Percentiles rank a stretch among this genome's conserved stretches.
These are phyloP conservation scores for Eleusine coracana DNA, from an alignment of 176 grass and related monocot genomes.

Conservation along the genomic window DNA sequence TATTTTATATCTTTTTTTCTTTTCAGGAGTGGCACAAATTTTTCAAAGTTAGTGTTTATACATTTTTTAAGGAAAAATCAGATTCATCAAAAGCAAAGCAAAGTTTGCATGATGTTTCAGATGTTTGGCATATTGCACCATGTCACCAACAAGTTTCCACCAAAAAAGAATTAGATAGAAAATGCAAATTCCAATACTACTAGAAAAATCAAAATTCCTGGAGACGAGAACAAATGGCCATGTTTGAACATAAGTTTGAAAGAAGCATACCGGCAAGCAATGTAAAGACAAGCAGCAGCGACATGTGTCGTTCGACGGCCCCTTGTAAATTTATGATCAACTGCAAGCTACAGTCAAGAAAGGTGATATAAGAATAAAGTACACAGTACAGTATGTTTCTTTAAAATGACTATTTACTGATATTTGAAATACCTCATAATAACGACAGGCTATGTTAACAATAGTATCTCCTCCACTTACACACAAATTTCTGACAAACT, in stretches of 20 bases:
- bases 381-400: not conserved
- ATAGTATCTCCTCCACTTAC: conserved; percentile 72
- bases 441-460: conserved; percentile 55
- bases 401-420: not conserved
- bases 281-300: conserved; percentile 88
- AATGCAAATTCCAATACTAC: not conserved
- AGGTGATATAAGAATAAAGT: conserved; percentile 36
- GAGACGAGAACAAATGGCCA: not conserved
- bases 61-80: too few relatives aligned
- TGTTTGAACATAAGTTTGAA: conserved; percentile 7
- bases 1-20: too few relatives aligned
- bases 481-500: conserved; percentile 60
- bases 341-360: conserved; percentile 64
- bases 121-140: too few relatives aligned
- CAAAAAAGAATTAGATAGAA: too few relatives aligned
- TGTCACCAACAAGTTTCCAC: too few relatives aligned
- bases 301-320: conserved; percentile 68
- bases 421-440: conserved; percentile 53
- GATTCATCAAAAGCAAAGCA: too few relatives aligned
- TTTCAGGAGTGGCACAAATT: too few relatives aligned
- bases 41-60: too few relatives aligned
- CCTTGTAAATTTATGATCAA: conserved; percentile 80
- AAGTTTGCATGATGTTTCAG: too few relatives aligned
- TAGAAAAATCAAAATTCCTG: too few relatives aligned
- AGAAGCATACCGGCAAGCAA: conserved; percentile 70